Percentiles rank a stretch among this genome's conserved stretches.
Evolutionary conservation across 805 yeast species (phyloP).

Genomic region (Jamesozyma jinghongensis): DNA sequence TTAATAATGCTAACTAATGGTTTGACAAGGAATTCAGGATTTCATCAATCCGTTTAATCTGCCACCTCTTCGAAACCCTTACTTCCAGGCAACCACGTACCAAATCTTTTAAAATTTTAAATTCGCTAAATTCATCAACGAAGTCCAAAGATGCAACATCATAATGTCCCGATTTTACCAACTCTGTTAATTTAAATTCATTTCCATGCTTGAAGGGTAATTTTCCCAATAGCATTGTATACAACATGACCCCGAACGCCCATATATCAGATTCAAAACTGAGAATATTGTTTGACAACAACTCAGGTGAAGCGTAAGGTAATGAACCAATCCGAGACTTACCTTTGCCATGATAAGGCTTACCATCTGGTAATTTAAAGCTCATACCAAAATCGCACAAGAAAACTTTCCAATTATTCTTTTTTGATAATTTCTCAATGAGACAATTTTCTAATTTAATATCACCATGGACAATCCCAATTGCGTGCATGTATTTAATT

Average conservation of each 20-base stretch:
- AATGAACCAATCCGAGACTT: conserved; percentile 57
- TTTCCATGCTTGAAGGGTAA: conserved; percentile 80
- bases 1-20: too few relatives aligned
- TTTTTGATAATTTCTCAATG: conserved; percentile 34
- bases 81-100: conserved; percentile 46
- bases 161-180: conserved; percentile 60
- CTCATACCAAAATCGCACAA: conserved; percentile 91
- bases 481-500: conserved; percentile 51
- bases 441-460: conserved; percentile 74
- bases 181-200: conserved; percentile 67
- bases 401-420: conserved; percentile 33
- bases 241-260: conserved; percentile 80
- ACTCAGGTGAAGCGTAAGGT: conserved; percentile 89
- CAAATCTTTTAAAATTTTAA: conserved; percentile 23
- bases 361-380: conserved; percentile 30
- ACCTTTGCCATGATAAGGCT: conserved; percentile 14
- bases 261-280: conserved; percentile 75
- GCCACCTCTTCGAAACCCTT: conserved; percentile 45
- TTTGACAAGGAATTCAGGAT: background rate
- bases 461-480: conserved; percentile 68
- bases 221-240: conserved; percentile 61
- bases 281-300: conserved; percentile 31
- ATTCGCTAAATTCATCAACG: conserved; percentile 27
- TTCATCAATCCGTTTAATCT: conserved; percentile 33
- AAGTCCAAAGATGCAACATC: conserved; percentile 38